Evolutionary conservation across 441 rosid genomes (phyloP).

Genomic region (Geranium incanum): DNA sequence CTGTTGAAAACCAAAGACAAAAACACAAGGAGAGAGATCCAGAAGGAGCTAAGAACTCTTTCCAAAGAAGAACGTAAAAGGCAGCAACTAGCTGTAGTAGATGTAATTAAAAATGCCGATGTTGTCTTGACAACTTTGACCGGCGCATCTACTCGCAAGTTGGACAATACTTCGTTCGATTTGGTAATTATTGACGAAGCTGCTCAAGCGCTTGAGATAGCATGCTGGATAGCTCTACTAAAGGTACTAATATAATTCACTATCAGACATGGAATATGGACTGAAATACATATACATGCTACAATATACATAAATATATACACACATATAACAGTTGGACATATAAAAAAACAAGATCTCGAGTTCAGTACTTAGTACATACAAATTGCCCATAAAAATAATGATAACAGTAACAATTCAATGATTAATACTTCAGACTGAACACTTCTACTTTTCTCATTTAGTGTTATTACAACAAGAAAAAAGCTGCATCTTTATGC

Average conservation of each 20-base stretch:
- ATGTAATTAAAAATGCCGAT: conserved; percentile 77
- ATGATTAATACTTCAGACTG: too few relatives aligned
- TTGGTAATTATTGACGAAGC: conserved; percentile 96
- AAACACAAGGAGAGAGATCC: conserved; percentile 67
- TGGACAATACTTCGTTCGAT: conserved; percentile 64
- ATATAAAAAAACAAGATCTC: not conserved
- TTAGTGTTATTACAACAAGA: not conserved
- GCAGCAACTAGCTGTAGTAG: conserved; percentile 88
- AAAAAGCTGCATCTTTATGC: not conserved
- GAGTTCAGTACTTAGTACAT: not conserved
- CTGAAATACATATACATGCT: conserved; percentile 8
- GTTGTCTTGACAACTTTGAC: conserved; percentile 83
- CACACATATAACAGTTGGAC: not conserved
- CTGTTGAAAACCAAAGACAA: conserved; percentile 75
- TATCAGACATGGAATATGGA: conserved; percentile 6
- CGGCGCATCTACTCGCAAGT: conserved; percentile 69
- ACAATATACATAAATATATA: not conserved
- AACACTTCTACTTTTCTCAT: not conserved
- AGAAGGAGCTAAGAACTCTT: conserved; percentile 75
- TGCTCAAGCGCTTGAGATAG: conserved; percentile 96
- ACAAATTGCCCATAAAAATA: not conserved
- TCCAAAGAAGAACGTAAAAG: conserved; percentile 91
- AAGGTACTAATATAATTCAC: conserved; percentile 39
- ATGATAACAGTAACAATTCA: too few relatives aligned
- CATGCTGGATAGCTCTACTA: conserved; percentile 84